These are phyloP conservation scores for Penicillium sp. DNA, from an alignment of 2,329 filamentous ascomycete species.

Conservation along the genomic window DNA sequence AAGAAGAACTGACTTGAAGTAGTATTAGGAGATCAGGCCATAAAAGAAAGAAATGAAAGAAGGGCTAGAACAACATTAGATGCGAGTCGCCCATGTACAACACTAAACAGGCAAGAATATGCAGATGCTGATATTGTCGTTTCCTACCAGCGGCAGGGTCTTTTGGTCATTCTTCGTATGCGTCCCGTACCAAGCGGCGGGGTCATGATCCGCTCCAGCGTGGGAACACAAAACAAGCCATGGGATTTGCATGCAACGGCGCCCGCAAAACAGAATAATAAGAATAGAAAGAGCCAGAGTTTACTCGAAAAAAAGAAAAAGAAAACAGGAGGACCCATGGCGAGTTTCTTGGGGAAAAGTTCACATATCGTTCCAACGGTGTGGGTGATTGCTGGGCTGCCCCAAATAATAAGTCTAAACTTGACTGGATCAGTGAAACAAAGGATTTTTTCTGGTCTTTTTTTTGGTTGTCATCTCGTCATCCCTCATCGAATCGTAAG, in stretches of 20 bases:
- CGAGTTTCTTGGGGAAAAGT: not conserved
- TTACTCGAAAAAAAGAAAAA: slow-evolving; percentile 7
- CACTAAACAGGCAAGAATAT: slow-evolving; percentile 32
- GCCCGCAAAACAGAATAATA: slow-evolving; percentile 24
- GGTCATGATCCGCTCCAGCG: slow-evolving; percentile 30
- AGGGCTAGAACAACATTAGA: slow-evolving; percentile 28
- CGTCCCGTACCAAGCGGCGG: slow-evolving; percentile 27
- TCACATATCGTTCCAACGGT: slow-evolving; percentile 28
- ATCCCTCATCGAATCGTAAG: slow-evolving; percentile 52
- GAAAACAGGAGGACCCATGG: not conserved
- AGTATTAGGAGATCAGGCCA: slow-evolving; percentile 8
- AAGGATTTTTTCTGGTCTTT: slow-evolving; percentile 38
- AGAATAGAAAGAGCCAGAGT: slow-evolving; percentile 14
- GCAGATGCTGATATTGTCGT: slow-evolving; percentile 42
- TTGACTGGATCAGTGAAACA: slow-evolving; percentile 43
- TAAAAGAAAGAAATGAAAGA: slow-evolving; percentile 8
- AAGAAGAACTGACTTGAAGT: slow-evolving; percentile 6
- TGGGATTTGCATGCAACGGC: slow-evolving; percentile 29
- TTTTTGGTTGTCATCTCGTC: slow-evolving; percentile 46
- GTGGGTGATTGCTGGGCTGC: slow-evolving; percentile 34
- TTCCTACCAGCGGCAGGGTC: slow-evolving; percentile 33
- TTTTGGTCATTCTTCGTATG: slow-evolving; percentile 40
- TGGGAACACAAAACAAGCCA: slow-evolving; percentile 23
- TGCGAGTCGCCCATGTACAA: slow-evolving; percentile 37
- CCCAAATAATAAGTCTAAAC: slow-evolving; percentile 45